Evolutionary conservation across 192 early-diverging fungal genomes (phyloP).

Genomic region (Spinellus fusiger): DNA sequence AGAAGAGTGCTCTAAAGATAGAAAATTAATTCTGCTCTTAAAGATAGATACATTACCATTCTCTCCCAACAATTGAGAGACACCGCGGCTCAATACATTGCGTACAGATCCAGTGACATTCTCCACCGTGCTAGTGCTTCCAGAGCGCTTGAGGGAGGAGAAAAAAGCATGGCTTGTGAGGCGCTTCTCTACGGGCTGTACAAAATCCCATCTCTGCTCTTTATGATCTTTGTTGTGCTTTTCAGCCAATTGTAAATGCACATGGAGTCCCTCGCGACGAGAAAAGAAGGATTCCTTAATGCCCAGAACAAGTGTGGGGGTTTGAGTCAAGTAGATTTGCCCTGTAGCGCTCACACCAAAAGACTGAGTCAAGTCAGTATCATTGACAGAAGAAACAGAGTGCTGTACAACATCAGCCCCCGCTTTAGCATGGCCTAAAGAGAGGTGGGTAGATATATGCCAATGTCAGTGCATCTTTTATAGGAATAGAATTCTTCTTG

Average conservation of each 20-base stretch:
- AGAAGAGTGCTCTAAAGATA: no score
- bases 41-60: no score
- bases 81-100: no score
- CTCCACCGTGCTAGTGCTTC: background rate
- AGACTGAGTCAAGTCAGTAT: background rate
- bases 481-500: background rate
- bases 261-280: conserved; percentile 20
- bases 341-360: conserved; percentile 8
- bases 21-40: no score
- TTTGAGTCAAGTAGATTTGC: conserved; percentile 12
- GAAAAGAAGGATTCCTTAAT: conserved; percentile 31
- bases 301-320: conserved; percentile 14
- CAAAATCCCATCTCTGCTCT: conserved; percentile 26
- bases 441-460: background rate
- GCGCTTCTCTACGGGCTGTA: background rate
- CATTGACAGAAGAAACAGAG: background rate
- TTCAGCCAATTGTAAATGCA: conserved; percentile 16
- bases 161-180: background rate
- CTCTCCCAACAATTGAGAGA: no score
- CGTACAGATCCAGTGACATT: background rate
- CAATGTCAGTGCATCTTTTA: background rate
- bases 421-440: conserved; percentile 16
- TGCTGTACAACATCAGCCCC: conserved; percentile 19
- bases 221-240: conserved; percentile 7
- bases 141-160: background rate